These are phyloP conservation scores for Acorus calamus DNA, from an alignment of 106 monocot species.

Conservation along the genomic window DNA sequence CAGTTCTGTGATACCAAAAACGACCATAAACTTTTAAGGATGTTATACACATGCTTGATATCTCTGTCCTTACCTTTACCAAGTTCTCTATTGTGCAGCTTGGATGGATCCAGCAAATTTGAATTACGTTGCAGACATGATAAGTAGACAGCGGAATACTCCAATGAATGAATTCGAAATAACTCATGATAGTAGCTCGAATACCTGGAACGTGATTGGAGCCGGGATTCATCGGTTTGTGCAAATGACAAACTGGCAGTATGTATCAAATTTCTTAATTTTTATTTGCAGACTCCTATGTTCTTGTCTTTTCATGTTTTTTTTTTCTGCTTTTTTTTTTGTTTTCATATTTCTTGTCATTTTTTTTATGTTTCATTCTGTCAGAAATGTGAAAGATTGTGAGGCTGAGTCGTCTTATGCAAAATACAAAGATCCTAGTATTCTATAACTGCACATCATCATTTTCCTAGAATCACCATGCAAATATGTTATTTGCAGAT, in stretches of 20 bases:
- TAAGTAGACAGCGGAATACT: constrained; percentile 54
- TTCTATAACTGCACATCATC: too few relatives aligned
- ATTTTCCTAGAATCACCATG: too few relatives aligned
- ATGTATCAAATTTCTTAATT: constrained; percentile 2
- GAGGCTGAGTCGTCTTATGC: too few relatives aligned
- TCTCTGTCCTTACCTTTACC: too few relatives aligned
- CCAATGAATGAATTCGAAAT: constrained; percentile 95
- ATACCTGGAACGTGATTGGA: constrained; percentile 79
- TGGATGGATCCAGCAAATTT: constrained; percentile 36
- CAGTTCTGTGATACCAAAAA: too few relatives aligned
- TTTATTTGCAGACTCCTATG: too few relatives aligned
- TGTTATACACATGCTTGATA: too few relatives aligned
- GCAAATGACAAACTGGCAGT: constrained; percentile 99
- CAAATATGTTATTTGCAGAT: too few relatives aligned
- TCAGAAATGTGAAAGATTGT: too few relatives aligned
- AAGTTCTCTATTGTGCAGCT: constrained; percentile 14
- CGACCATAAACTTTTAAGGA: too few relatives aligned
- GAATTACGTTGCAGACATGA: constrained; percentile 84
- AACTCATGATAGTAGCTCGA: constrained; percentile 49
- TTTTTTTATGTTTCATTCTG: neutral
- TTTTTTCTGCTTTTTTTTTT: constrained; percentile 2
- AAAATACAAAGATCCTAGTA: too few relatives aligned
- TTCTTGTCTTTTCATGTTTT: too few relatives aligned
- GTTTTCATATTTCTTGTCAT: neutral
- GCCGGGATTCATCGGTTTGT: constrained; percentile 93